These are phyloP conservation scores for Suillus paluster DNA, from an alignment of 768 basidiomycete species.

Conservation along the genomic window DNA sequence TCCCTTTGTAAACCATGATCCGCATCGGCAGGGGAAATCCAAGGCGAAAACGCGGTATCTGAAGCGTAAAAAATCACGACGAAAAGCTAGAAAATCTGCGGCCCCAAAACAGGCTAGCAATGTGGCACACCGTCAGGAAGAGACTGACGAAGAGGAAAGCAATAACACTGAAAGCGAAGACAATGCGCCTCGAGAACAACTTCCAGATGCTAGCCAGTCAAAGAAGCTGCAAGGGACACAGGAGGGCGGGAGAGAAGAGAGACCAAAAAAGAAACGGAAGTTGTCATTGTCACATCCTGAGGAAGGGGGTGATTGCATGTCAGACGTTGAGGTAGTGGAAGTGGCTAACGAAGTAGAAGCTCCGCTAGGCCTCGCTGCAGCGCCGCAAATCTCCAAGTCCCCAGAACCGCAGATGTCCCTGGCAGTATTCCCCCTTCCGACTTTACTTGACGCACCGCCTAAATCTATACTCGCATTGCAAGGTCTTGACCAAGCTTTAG, in stretches of 20 bases:
- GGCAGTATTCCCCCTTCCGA: conserved; percentile 72
- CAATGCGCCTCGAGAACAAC: not conserved
- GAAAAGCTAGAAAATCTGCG: conserved; percentile 51
- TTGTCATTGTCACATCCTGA: conserved; percentile 23
- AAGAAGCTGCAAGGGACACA: conserved; percentile 21
- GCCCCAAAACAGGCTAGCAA: conserved; percentile 26
- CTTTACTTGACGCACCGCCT: conserved; percentile 69
- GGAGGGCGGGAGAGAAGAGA: conserved; percentile 15
- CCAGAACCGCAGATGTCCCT: conserved; percentile 42
- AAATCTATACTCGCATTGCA: conserved; percentile 73
- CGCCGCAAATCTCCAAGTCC: conserved; percentile 14
- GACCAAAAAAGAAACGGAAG: conserved; percentile 52
- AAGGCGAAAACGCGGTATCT: conserved; percentile 76
- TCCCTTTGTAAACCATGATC: not conserved
- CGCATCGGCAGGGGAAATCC: conserved; percentile 55
- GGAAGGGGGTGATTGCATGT: conserved; percentile 22
- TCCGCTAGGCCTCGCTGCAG: conserved; percentile 11
- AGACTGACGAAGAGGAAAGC: not conserved
- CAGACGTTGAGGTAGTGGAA: conserved; percentile 11
- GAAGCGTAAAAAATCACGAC: conserved; percentile 69
- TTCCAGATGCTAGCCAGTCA: not conserved
- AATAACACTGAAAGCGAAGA: not conserved
- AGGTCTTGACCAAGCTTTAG: conserved; percentile 75
- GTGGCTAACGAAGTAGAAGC: not conserved
- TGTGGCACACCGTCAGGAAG: not conserved